Conservation (phyloP, 2,329 filamentous ascomycete species). For the Atkinsonella hypoxylon region DNA sequence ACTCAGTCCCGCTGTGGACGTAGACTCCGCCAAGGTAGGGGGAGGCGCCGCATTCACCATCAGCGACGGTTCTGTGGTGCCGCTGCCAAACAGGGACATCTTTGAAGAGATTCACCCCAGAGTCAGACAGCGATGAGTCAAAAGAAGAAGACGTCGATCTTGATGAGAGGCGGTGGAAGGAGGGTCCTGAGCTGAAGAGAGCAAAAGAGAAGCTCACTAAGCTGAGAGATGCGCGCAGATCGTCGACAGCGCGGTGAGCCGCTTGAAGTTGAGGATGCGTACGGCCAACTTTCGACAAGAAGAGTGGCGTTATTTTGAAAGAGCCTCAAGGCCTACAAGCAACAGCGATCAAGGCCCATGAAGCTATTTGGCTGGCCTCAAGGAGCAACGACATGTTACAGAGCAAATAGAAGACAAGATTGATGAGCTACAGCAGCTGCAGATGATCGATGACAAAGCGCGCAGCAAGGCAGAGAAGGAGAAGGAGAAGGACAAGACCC, state of each 20-base stretch:
- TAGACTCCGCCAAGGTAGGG: slow-evolving; percentile 49
- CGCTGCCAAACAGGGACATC: slow-evolving; percentile 38
- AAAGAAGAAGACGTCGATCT: slow-evolving; percentile 22
- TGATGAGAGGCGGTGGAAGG: slow-evolving; percentile 11
- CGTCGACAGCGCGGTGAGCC: too few species aligned
- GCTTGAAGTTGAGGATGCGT: slow-evolving; percentile 27
- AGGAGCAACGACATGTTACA: slow-evolving; percentile 20
- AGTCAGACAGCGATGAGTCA: too few species aligned
- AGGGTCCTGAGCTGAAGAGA: slow-evolving; percentile 8
- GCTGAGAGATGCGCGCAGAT: slow-evolving; percentile 14
- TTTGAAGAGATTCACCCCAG: slow-evolving; percentile 40
- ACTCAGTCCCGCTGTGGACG: slow-evolving; percentile 41
- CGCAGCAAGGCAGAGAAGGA: slow-evolving; percentile 17
- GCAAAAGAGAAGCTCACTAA: slow-evolving; percentile 18
- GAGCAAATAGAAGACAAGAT: slow-evolving; percentile 19
- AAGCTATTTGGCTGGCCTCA: slow-evolving; percentile 22
- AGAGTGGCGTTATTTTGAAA: slow-evolving; percentile 23
- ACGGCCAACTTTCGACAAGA: slow-evolving; percentile 25
- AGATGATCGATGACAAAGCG: slow-evolving; percentile 15
- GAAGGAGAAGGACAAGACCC: slow-evolving; percentile 21
- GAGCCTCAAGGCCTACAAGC: slow-evolving; percentile 28
- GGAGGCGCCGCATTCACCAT: slow-evolving; percentile 43
- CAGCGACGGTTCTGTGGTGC: slow-evolving; percentile 47
- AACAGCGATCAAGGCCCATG: slow-evolving; percentile 29
- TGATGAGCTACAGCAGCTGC: slow-evolving; percentile 22